phyloP scores from a whole-genome alignment of 306 rosid genomes.

The Vigna mungo region DNA sequence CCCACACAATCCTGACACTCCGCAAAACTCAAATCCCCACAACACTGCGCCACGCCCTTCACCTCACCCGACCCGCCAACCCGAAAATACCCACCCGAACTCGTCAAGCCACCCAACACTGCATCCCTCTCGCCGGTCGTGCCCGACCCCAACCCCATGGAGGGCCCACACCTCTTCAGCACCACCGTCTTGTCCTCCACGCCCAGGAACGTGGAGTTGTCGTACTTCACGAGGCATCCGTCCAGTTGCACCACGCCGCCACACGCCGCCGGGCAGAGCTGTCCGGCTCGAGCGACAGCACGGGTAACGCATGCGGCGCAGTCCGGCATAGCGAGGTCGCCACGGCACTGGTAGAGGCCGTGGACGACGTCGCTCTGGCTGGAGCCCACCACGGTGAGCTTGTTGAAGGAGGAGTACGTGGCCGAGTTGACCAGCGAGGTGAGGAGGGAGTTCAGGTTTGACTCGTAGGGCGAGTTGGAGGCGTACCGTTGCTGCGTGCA shows the following conservation, averaged over 20 bases:
- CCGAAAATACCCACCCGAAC: conserved; percentile 66
- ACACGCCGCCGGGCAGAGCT: conserved; percentile 56
- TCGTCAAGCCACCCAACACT: conserved; percentile 54
- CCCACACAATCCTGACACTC: conserved; percentile 78
- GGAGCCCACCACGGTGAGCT: conserved; percentile 71
- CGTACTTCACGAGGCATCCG: conserved; percentile 88
- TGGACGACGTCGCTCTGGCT: conserved; percentile 54
- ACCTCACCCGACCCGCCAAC: conserved; percentile 74
- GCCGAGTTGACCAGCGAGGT: conserved; percentile 89
- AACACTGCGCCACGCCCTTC: conserved; percentile 76
- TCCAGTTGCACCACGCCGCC: conserved; percentile 85
- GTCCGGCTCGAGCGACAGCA: conserved; percentile 57
- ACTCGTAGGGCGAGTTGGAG: conserved; percentile 69
- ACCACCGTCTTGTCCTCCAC: conserved; percentile 81
- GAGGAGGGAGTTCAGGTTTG: conserved; percentile 86
- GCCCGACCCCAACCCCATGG: conserved; percentile 47
- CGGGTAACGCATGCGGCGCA: conserved; percentile 76
- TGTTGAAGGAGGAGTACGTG: conserved; percentile 85
- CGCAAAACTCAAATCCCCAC: conserved; percentile 65
- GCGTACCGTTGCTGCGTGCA: conserved; percentile 76
- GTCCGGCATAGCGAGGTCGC: conserved; percentile 87
- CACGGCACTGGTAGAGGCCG: conserved; percentile 96
- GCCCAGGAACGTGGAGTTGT: conserved; percentile 70
- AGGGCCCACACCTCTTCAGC: conserved; percentile 81
- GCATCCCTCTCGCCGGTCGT: conserved; percentile 62